Conservation (phyloP, 345 rosid genomes). For the Gossypium bickii region DNA sequence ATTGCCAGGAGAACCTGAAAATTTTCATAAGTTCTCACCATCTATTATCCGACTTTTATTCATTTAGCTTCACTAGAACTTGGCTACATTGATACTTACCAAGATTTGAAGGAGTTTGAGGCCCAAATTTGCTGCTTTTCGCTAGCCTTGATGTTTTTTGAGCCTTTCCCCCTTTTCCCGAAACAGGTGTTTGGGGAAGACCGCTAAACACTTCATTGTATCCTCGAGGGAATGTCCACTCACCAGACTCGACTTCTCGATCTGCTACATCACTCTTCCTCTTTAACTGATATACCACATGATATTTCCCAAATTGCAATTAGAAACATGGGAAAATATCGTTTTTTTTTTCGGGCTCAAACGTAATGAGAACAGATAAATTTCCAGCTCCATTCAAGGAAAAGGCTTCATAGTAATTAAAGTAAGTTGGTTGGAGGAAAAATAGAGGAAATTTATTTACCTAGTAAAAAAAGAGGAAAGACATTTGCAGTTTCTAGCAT, state of each 20-base stretch:
- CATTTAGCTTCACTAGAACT: background rate
- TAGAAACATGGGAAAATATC: constrained; percentile 12
- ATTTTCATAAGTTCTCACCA: constrained; percentile 27
- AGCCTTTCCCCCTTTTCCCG: constrained; percentile 71
- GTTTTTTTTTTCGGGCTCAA: background rate
- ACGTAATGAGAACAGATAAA: constrained; percentile 7
- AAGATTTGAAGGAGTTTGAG: constrained; percentile 56
- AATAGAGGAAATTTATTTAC: background rate
- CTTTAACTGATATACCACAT: constrained; percentile 46
- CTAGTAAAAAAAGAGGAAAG: background rate
- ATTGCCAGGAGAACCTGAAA: constrained; percentile 88
- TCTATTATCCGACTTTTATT: constrained; percentile 4
- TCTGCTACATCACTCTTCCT: constrained; percentile 62
- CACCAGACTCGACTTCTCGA: constrained; percentile 50
- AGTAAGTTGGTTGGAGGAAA: background rate
- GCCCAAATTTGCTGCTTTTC: constrained; percentile 55
- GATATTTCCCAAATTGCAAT: constrained; percentile 15
- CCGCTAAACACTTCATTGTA: constrained; percentile 42
- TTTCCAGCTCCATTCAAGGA: background rate
- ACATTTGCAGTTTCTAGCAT: background rate
- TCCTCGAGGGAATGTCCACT: constrained; percentile 44
- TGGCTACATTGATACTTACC: constrained; percentile 38
- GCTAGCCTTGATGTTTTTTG: constrained; percentile 55
- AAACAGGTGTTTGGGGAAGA: constrained; percentile 62
- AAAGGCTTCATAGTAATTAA: background rate